Base-by-base conservation (phyloP, 768 basidiomycete species). In the Trametopsis cervina region DNA sequence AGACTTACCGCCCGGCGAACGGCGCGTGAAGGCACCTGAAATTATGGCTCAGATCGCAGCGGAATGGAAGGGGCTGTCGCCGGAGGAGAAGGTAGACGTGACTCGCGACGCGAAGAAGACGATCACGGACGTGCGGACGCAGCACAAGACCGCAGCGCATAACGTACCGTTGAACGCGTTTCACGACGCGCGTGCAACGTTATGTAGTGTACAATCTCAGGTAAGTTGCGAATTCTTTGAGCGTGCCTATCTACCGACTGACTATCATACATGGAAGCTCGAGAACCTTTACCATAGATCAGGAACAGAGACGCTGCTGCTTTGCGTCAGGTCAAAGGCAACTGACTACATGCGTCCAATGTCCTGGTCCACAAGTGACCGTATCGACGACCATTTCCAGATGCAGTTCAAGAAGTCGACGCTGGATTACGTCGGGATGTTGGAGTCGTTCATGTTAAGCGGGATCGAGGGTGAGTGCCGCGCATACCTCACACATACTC, bases 121-220 rank as follows among this genome's bases (percentile, higher is more conserved):
- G 25, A 24, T 50, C 18, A 12, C 26, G 35, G 24, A 29, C 4
- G 3, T 10, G 1, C 33, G 43, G 4, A 42, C 44, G 33, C 44
- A 22, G 33, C 35, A 35, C 22, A 22, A 44, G 4, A 24, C 18
- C 42, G 29, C 42, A 4, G 23, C 27, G 9, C 42, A 44, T 18
- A 50, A 50, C 21, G 23, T 50, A 7, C 42, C 49, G 10, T 39
- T 44, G 33, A 37, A 9, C 26, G 33, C 42, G 4, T 50, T 44
- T 24, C 33, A 44, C 26, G 49, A 50, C 39, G 38, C 21, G 11
- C 42, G 42, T 33, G 25, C 42, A 4, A 44, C 22, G 11, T 36
- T 43, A 33, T 12, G 11, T 5, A 12, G 22, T 15, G 35, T 50
- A 20, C 22, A 44, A 36, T 17, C 41, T 2, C 15, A 27, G 47